Base-by-base conservation (phyloP, 148 eudicot genomes). In the Arbutus unedo region DNA sequence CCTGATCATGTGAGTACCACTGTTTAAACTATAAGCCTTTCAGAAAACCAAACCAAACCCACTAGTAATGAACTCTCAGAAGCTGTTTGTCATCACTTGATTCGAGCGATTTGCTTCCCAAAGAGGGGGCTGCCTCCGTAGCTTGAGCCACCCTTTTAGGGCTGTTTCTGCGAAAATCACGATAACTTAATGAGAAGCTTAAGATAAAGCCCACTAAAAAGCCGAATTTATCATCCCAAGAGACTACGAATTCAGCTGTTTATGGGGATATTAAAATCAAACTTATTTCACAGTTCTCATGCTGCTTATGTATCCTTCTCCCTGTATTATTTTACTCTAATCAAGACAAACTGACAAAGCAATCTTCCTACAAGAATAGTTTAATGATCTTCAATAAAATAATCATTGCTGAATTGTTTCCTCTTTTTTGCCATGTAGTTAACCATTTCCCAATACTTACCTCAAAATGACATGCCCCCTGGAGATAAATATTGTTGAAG, bases 51-150 rank as follows among this genome's bases (percentile, higher is more conserved):
- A 55, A 77, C 79, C 64, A 31, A 16, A 38, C 1, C 74, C 73
- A 3, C 74, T 16, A 7, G 74, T 8, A 59, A 23, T 31, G 38
- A 31, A 31, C 38, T 31, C 38, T 31, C 38, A 31, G 43, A 5
- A 18, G 49, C 66, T 60, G 15, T 8, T 13, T 3, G 79, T 50
- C 14, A 77, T 64, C 89, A 90, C 89, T 77, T 55, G 44, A 64
- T 85, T 86, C 84, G 73, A 79, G 72, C 5, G 74, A 79, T 51
- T 84, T 86, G 88, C 21, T 84, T 71, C 79, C 83, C 82, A 41
- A 49, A 79, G 80, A 82, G 84, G 88, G 90, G 80, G 77, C 89
- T 82, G 84, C 82, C 85, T 89, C 90, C 89, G 86, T 88, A 87
- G 84, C 85, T 73, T 87, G 50, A 77, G 88, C 90, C 87, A 78